Percentiles rank a stretch among this genome's conserved stretches.
Conservation (phyloP, 805 yeast species). For the Barnettozyma sucrosica region DNA sequence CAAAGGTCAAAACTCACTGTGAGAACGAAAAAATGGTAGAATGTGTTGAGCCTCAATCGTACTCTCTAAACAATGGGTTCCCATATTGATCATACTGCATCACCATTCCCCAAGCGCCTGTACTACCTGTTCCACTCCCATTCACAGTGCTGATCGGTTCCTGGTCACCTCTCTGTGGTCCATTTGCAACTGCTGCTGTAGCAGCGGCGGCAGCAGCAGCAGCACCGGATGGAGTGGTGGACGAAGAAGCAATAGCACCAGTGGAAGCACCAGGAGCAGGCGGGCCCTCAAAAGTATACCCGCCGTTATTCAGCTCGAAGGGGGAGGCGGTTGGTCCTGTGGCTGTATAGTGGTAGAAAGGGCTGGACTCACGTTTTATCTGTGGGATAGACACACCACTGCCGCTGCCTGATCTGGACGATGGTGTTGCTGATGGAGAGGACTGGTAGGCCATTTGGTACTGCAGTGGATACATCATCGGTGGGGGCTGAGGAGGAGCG, state of each 20-base stretch:
- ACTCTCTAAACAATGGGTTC: conserved; percentile 7
- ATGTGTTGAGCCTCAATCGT: not conserved
- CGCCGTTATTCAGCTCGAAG: not conserved
- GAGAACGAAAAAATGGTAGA: not conserved
- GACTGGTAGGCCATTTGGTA: not conserved
- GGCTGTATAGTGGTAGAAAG: conserved; percentile 1
- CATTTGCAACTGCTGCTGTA: not conserved
- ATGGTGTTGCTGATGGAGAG: not conserved
- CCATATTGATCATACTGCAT: conserved; percentile 9
- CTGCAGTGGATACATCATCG: not conserved
- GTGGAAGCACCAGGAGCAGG: not conserved
- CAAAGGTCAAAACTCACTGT: not conserved
- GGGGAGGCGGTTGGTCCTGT: not conserved
- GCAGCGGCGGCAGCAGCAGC: not conserved
- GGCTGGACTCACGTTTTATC: conserved; percentile 4
- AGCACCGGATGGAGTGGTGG: not conserved
- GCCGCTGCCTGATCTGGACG: not conserved
- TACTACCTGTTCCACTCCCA: not conserved
- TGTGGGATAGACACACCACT: not conserved
- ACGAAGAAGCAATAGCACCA: not conserved
- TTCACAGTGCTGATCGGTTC: not conserved
- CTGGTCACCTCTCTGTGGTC: not conserved
- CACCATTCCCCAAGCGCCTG: conserved; percentile 4
- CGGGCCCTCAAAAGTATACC: not conserved
- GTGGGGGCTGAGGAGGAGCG: not conserved